phyloP scores from a whole-genome alignment of 306 rosid genomes.

The Pterocarpus santalinus region DNA sequence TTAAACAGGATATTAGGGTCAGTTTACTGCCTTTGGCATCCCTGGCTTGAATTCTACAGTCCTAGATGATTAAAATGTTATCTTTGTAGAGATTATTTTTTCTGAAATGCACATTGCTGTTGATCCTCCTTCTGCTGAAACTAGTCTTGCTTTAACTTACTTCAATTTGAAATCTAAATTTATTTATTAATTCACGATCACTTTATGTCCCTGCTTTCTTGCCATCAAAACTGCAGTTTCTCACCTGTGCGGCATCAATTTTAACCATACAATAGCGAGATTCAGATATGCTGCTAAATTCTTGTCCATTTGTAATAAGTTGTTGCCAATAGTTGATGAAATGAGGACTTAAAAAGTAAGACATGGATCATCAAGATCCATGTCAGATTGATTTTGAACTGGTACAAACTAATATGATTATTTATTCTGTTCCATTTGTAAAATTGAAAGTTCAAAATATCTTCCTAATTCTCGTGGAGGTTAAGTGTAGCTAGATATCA shows the following conservation, averaged over 20 bases:
- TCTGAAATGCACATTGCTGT: not conserved
- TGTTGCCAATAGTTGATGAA: not conserved
- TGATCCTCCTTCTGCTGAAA: constrained; percentile 6
- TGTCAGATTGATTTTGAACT: not conserved
- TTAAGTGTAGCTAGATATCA: not conserved
- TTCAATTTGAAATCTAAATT: constrained; percentile 2
- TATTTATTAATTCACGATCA: constrained; percentile 1
- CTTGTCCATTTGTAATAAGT: constrained; percentile 5
- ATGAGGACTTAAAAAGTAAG: constrained; percentile 6
- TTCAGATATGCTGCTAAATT: constrained; percentile 18
- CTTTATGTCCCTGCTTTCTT: not conserved
- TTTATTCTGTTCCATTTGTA: not conserved
- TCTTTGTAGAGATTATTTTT: not conserved
- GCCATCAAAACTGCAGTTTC: not conserved
- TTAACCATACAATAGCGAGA: not conserved
- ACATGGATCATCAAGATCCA: not conserved
- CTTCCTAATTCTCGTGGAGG: not conserved
- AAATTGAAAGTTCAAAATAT: not conserved
- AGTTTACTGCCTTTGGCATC: not conserved
- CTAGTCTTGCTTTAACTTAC: not conserved
- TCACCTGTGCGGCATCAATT: not conserved
- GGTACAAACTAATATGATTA: constrained; percentile 5
- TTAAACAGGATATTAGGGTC: constrained; percentile 6
- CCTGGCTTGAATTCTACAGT: not conserved
- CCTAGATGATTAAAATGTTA: not conserved